Evolutionary conservation across 1,284 basidiomycete species (phyloP).

Genomic region (Trametes sp.): DNA sequence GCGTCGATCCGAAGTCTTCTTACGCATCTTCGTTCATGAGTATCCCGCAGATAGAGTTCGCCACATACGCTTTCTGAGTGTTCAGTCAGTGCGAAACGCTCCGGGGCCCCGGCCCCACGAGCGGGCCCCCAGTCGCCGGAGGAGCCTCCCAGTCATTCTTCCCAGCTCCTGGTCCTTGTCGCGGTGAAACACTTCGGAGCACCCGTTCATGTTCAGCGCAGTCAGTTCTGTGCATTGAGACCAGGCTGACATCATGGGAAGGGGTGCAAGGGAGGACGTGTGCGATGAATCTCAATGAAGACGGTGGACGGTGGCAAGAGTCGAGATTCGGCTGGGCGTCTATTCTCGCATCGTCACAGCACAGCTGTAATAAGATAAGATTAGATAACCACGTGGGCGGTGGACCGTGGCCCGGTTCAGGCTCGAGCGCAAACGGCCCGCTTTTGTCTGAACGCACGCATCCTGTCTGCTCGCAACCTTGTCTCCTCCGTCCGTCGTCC

Average conservation of each 20-base stretch:
- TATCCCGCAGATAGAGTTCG: background rate
- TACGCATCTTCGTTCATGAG: background rate
- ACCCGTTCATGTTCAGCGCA: background rate
- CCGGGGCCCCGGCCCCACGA: slow-evolving; percentile 1
- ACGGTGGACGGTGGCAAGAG: background rate
- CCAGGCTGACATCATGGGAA: no score
- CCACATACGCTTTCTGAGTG: slow-evolving; percentile 8
- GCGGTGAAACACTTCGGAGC: background rate
- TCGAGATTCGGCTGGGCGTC: background rate
- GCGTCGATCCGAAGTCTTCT: slow-evolving; percentile 19
- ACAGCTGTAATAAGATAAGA: slow-evolving; percentile 23
- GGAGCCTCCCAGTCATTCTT: background rate
- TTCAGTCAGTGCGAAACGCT: slow-evolving; percentile 21
- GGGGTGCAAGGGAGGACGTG: no score
- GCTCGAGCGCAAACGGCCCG: slow-evolving; percentile 20
- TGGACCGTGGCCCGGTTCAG: slow-evolving; percentile 18
- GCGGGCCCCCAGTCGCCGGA: slow-evolving; percentile 11
- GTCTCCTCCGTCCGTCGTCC: background rate
- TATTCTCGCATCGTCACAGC: no score
- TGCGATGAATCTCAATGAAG: background rate
- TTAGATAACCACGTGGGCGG: slow-evolving; percentile 32
- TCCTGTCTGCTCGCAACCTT: background rate
- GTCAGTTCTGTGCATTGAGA: background rate
- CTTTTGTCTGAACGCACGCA: slow-evolving; percentile 24
- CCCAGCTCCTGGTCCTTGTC: background rate